Conservation (phyloP, 495 filamentous ascomycete genomes). For the Talaromyces borbonicus region DNA sequence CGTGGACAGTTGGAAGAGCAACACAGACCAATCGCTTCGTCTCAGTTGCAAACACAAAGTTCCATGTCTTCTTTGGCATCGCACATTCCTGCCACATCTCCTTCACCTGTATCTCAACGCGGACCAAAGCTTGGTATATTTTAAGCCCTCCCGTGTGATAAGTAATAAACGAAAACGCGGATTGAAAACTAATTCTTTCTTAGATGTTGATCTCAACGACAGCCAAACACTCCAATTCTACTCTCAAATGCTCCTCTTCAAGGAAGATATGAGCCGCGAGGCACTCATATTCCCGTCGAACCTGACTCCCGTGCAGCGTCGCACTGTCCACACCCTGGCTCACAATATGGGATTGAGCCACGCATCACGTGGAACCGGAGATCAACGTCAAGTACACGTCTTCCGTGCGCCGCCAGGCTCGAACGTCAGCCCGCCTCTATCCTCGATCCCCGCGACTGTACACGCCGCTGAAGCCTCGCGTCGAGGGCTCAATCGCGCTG, state of each 20-base stretch:
- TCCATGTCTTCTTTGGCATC: constrained; percentile 78
- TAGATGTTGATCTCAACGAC: constrained; percentile 86
- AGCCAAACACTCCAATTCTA: constrained; percentile 79
- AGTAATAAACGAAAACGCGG: no score
- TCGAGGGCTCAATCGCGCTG: constrained; percentile 79
- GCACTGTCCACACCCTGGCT: constrained; percentile 85
- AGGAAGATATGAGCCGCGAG: constrained; percentile 66
- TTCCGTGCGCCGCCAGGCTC: constrained; percentile 56
- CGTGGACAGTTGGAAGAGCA: constrained; percentile 95
- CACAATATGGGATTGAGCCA: constrained; percentile 92
- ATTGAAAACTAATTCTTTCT: constrained; percentile 3
- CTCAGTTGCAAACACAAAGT: constrained; percentile 66
- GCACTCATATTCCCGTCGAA: constrained; percentile 71
- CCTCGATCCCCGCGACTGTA: constrained; percentile 47
- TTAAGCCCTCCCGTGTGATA: background rate
- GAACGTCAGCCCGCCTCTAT: constrained; percentile 54
- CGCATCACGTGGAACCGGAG: constrained; percentile 74
- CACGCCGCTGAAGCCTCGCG: constrained; percentile 64
- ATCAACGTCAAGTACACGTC: constrained; percentile 80
- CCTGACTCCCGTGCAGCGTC: constrained; percentile 71
- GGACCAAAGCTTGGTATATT: constrained; percentile 53
- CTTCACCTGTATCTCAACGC: constrained; percentile 57
- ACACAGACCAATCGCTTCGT: constrained; percentile 60
- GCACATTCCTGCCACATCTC: constrained; percentile 57
- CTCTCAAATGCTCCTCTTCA: constrained; percentile 80